phyloP scores from a whole-genome alignment of 2,329 filamentous ascomycete genomes.

The Calonectria pseudoturangicola region DNA sequence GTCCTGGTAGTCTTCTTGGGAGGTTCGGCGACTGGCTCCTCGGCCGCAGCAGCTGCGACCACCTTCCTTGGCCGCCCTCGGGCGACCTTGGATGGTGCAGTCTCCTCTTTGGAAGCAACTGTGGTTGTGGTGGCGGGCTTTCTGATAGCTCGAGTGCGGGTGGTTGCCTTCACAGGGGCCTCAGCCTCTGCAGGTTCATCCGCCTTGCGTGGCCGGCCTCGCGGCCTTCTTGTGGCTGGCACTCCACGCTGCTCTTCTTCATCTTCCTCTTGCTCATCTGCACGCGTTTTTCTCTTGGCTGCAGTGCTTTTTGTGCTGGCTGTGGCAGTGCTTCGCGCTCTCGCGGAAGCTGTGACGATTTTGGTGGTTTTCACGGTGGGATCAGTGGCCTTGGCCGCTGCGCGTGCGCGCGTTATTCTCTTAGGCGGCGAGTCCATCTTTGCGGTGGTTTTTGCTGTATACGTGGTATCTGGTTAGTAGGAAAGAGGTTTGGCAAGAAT shows the following conservation, averaged over 20 bases:
- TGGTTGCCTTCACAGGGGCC: constrained; percentile 53
- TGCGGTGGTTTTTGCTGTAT: constrained; percentile 41
- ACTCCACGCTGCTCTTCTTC: constrained; percentile 61
- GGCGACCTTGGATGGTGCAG: constrained; percentile 58
- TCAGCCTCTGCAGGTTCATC: constrained; percentile 51
- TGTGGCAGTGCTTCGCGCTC: constrained; percentile 64
- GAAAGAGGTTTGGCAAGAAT: constrained; percentile 40
- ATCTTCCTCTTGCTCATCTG: constrained; percentile 72
- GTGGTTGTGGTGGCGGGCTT: constrained; percentile 51
- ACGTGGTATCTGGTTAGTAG: constrained; percentile 50
- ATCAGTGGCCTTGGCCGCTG: constrained; percentile 65
- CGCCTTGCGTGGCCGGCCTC: constrained; percentile 66
- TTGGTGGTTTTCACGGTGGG: constrained; percentile 64
- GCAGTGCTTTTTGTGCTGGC: constrained; percentile 59
- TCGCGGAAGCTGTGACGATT: constrained; percentile 69
- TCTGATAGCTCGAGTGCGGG: constrained; percentile 55
- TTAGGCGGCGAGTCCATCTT: constrained; percentile 77
- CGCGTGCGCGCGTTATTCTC: constrained; percentile 73
- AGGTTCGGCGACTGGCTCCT: constrained; percentile 55
- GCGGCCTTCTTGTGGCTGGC: constrained; percentile 61
- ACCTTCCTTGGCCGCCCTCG: constrained; percentile 68
- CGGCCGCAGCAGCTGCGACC: constrained; percentile 49
- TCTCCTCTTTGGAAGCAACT: constrained; percentile 50
- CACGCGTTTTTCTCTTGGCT: constrained; percentile 70
- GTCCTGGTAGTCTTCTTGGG: constrained; percentile 58